Conservation (phyloP, 495 filamentous ascomycete genomes). For the Daldinia loculata region DNA sequence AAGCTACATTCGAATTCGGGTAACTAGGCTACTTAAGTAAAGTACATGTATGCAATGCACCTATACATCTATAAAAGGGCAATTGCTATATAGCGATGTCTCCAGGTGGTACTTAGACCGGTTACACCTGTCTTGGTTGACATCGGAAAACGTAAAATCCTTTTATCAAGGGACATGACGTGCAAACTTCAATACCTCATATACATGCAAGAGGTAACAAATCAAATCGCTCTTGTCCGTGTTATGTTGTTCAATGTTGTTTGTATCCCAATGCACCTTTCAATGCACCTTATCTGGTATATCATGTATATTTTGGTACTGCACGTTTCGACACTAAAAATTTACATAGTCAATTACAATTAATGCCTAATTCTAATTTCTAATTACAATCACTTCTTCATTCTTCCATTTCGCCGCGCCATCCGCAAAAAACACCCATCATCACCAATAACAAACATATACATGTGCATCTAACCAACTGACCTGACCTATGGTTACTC, state of each 20-base stretch:
- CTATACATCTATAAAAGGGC: background rate
- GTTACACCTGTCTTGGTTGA: too few relatives aligned
- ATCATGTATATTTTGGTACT: background rate
- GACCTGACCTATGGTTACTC: background rate
- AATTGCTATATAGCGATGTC: too few relatives aligned
- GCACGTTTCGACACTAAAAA: slow-evolving; percentile 31
- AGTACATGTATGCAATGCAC: background rate
- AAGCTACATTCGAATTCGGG: background rate
- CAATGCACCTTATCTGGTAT: too few relatives aligned
- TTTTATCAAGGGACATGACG: too few relatives aligned
- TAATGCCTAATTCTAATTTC: background rate
- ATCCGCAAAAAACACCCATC: background rate
- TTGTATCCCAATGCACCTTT: background rate
- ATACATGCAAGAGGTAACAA: too few relatives aligned
- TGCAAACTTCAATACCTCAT: too few relatives aligned
- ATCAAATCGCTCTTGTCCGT: too few relatives aligned
- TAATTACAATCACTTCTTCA: background rate
- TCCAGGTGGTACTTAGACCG: too few relatives aligned
- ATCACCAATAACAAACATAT: too few relatives aligned
- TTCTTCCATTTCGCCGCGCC: slow-evolving; percentile 9
- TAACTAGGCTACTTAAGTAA: too few relatives aligned
- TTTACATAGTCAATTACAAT: background rate
- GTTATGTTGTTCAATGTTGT: too few relatives aligned
- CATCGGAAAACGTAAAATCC: too few relatives aligned
- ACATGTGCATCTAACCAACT: background rate